Conservation (phyloP, 306 rosid species). For the Quercus alba region DNA sequence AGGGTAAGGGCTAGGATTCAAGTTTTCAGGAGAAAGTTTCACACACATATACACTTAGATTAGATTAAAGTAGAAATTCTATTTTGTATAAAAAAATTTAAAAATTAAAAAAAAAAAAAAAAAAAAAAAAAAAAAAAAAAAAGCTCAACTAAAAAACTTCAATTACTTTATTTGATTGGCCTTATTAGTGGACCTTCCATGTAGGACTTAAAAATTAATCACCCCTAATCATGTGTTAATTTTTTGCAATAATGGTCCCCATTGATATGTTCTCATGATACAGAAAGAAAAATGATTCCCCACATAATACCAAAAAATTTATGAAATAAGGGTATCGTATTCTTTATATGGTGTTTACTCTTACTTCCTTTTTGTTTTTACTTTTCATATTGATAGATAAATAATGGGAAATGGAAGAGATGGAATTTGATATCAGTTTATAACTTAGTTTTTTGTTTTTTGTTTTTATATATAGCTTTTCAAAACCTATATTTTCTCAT, state of each 20-base stretch:
- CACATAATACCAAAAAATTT: not conserved
- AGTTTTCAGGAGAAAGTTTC: accelerated
- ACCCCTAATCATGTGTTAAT: not conserved
- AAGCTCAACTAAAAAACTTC: not conserved
- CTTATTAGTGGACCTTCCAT: not conserved
- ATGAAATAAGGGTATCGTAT: not conserved
- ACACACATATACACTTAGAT: no score
- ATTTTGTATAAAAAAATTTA: not conserved
- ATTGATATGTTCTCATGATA: not conserved
- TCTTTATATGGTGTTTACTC: no score
- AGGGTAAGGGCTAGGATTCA: accelerated
- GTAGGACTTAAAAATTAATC: not conserved
- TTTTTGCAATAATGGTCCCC: slow-evolving; percentile 13
- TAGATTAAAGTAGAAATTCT: no score
- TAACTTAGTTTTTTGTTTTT: no score
- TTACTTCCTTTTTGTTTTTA: no score
- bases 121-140: not conserved
- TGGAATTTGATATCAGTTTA: no score
- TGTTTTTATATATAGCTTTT: no score
- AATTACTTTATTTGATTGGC: not conserved
- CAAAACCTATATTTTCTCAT: no score
- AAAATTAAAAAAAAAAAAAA: not conserved
- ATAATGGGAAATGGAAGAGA: no score
- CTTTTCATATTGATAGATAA: no score
- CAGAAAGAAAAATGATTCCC: not conserved